Conservation (phyloP, 2,329 filamentous ascomycete species). For the Lecanicillium sp. region DNA sequence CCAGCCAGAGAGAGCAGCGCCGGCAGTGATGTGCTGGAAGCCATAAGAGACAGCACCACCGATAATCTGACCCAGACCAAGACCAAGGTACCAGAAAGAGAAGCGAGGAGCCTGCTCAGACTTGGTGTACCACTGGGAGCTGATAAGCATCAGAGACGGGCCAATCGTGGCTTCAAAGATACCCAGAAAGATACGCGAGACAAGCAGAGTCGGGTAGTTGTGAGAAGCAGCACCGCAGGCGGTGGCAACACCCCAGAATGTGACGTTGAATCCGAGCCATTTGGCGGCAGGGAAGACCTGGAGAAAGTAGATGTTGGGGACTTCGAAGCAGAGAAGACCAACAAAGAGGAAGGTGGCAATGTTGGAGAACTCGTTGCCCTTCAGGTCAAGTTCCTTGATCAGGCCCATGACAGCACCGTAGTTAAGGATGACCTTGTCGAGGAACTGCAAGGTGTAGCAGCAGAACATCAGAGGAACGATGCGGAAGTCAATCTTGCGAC, state of each 20-base stretch:
- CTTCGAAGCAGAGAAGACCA: constrained; percentile 48
- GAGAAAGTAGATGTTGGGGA: constrained; percentile 52
- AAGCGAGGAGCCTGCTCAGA: constrained; percentile 51
- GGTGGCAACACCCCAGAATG: constrained; percentile 50
- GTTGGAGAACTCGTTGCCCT: constrained; percentile 54
- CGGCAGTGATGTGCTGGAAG: constrained; percentile 45
- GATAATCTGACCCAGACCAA: constrained; percentile 54
- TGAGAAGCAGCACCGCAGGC: constrained; percentile 44
- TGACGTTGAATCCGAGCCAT: constrained; percentile 50
- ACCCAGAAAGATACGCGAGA: constrained; percentile 48
- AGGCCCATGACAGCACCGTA: constrained; percentile 62
- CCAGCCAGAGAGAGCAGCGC: constrained; percentile 54
- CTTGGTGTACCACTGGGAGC: constrained; percentile 54
- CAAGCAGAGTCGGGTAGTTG: constrained; percentile 44
- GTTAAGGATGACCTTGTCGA: constrained; percentile 57
- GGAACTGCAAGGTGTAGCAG: constrained; percentile 54
- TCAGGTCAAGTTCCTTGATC: constrained; percentile 41
- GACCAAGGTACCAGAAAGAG: constrained; percentile 52
- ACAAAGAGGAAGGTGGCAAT: constrained; percentile 56
- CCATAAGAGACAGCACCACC: constrained; percentile 55
- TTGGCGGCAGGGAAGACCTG: constrained; percentile 53
- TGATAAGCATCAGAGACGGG: constrained; percentile 52
- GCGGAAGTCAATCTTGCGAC: constrained; percentile 48
- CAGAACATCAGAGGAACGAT: constrained; percentile 55
- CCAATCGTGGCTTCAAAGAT: constrained; percentile 53